Evolutionary conservation across 176 grass and related monocot species (phyloP).

Genomic region (Bolboschoenus planiculmis): DNA sequence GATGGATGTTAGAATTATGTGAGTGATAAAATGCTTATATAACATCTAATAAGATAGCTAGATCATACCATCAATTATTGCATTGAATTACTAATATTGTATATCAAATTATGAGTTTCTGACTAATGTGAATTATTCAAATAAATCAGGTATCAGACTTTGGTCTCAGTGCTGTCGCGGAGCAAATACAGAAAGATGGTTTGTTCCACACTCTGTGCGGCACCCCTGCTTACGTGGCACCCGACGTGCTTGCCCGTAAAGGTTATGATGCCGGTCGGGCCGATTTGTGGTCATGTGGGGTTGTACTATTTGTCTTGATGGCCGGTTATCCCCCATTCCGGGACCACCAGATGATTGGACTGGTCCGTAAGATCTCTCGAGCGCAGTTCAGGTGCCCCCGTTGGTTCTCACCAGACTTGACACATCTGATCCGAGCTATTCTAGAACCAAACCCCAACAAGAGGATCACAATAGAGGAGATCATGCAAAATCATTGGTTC

Average conservation of each 20-base stretch:
- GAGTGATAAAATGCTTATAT: not conserved
- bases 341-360: conserved; percentile 4
- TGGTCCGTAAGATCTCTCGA: conserved; percentile 34
- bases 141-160: conserved; percentile 43
- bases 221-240: conserved; percentile 35
- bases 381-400: conserved; percentile 32
- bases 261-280: conserved; percentile 48
- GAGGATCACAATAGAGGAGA: conserved; percentile 36
- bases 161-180: conserved; percentile 43
- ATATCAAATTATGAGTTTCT: not conserved
- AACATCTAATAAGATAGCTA: not conserved
- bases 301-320: conserved; percentile 48
- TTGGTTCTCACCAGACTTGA: conserved; percentile 29
- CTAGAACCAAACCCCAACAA: conserved; percentile 24
- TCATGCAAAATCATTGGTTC: conserved; percentile 50
- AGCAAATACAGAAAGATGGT: conserved; percentile 33
- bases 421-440: conserved; percentile 28
- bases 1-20: not conserved
- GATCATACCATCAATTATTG: not conserved
- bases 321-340: conserved; percentile 38
- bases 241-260: conserved; percentile 33
- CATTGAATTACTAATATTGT: not conserved
- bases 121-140: not conserved
- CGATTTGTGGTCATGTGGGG: conserved; percentile 51
- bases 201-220: conserved; percentile 52